These are phyloP conservation scores for Verticillium isaacii DNA, from an alignment of 2,329 filamentous ascomycete genomes.

Conservation along the genomic window DNA sequence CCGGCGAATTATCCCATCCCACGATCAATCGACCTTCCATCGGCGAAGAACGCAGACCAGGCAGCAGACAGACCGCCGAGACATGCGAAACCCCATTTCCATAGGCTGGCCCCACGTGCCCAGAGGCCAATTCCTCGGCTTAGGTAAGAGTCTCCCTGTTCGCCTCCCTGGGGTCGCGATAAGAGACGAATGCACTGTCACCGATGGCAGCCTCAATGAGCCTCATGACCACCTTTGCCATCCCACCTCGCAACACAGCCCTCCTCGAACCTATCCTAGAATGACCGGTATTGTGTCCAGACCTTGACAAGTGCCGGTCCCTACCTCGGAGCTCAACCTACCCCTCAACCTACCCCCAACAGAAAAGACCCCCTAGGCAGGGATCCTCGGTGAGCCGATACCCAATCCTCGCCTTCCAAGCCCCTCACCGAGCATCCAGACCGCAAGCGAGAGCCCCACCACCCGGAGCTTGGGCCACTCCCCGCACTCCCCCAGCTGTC, in stretches of 20 bases:
- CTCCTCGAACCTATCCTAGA: too few species aligned
- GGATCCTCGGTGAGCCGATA: background rate
- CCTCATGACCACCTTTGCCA: background rate
- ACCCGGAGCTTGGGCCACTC: background rate
- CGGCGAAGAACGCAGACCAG: too few species aligned
- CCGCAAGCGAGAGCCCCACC: background rate
- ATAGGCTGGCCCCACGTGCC: too few species aligned
- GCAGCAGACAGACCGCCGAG: too few species aligned
- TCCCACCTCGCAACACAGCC: background rate
- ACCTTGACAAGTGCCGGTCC: background rate
- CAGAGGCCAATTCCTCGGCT: too few species aligned
- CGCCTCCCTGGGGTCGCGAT: too few species aligned
- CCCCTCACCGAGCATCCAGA: background rate
- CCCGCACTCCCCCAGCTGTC: constrained; percentile 1
- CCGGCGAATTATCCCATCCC: too few species aligned
- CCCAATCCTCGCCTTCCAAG: background rate
- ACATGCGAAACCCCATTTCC: too few species aligned
- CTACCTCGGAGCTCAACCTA: background rate
- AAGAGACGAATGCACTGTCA: background rate
- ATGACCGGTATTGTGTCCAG: background rate
- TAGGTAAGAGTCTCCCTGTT: too few species aligned
- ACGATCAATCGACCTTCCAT: too few species aligned
- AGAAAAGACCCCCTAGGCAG: background rate
- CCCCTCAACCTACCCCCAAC: background rate
- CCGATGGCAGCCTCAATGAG: background rate